These are phyloP conservation scores for Tetrahymena thermophila DNA, from an alignment of 73 alveolate species.

Conservation along the genomic window DNA sequence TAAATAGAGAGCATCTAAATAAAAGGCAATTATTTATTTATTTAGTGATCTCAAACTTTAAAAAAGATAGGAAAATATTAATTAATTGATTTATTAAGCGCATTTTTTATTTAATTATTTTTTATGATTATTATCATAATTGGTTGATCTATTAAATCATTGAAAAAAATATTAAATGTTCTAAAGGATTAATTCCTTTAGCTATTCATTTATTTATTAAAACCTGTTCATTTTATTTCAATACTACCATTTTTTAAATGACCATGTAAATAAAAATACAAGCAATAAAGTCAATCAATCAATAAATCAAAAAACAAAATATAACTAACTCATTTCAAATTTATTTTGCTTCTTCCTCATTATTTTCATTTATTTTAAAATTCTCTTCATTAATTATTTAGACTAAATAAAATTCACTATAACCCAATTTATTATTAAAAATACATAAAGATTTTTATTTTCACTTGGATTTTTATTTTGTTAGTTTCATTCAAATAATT, in stretches of 20 bases:
- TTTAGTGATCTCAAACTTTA: neutral
- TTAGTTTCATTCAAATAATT: neutral
- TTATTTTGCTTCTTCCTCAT: neutral
- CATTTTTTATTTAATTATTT: neutral
- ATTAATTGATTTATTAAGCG: neutral
- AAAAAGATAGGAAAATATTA: neutral
- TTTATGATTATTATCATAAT: too few species aligned
- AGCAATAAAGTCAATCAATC: neutral
- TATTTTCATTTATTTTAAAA: neutral
- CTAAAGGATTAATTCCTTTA: neutral
- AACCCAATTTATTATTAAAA: neutral
- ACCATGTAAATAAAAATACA: too few species aligned
- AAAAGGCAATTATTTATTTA: neutral
- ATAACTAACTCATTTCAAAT: neutral
- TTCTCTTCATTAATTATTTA: too few species aligned
- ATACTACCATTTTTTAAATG: too few species aligned
- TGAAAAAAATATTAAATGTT: neutral
- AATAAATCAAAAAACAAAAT: neutral
- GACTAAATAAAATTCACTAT: neutral
- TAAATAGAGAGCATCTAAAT: too few species aligned
- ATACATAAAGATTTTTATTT: too few species aligned
- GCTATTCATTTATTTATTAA: too few species aligned
- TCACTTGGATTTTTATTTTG: neutral
- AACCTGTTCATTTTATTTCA: too few species aligned
- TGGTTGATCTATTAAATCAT: too few species aligned